A percentile compares a stretch with the other conserved stretches of the same genome.
These are phyloP conservation scores for Neurospora sp. DNA, from an alignment of 495 filamentous ascomycete genomes.

Conservation along the genomic window DNA sequence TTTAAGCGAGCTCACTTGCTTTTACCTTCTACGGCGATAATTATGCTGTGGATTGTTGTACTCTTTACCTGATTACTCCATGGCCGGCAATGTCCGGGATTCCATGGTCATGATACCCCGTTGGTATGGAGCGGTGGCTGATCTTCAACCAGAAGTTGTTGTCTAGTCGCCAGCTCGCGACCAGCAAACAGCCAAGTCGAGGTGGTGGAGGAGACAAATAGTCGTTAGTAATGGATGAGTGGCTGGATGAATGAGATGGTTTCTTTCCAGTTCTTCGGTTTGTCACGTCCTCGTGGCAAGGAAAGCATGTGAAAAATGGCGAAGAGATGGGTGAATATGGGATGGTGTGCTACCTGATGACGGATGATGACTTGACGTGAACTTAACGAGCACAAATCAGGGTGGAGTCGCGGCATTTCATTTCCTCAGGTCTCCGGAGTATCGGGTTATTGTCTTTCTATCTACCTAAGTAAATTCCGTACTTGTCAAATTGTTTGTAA, in stretches of 20 bases:
- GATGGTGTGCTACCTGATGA: not conserved
- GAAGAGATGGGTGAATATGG: not conserved
- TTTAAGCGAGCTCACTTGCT: conserved; percentile 8
- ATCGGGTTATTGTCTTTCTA: not conserved
- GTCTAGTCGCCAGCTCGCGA: not conserved
- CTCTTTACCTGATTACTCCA: not conserved
- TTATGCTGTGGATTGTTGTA: not conserved
- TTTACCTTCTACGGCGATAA: not conserved
- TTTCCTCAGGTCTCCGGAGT: not conserved
- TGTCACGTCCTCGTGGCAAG: not conserved
- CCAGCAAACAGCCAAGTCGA: not conserved
- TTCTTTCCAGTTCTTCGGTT: not conserved
- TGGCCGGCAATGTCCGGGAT: not conserved
- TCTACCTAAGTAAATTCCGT: not conserved
- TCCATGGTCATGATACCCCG: not conserved
- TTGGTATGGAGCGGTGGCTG: not conserved
- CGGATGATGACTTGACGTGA: not conserved
- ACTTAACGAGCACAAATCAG: not conserved
- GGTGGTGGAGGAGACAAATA: not conserved
- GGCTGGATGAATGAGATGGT: not conserved
- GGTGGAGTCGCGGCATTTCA: not conserved
- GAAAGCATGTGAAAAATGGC: not conserved
- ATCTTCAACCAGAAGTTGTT: not conserved
- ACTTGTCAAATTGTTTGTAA: not conserved
- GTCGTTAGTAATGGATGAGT: not conserved